Evolutionary conservation across 768 basidiomycete species (phyloP), one percentile per base, ranked within the genome.

Genomic region (Leccinum barrowsii): DNA sequence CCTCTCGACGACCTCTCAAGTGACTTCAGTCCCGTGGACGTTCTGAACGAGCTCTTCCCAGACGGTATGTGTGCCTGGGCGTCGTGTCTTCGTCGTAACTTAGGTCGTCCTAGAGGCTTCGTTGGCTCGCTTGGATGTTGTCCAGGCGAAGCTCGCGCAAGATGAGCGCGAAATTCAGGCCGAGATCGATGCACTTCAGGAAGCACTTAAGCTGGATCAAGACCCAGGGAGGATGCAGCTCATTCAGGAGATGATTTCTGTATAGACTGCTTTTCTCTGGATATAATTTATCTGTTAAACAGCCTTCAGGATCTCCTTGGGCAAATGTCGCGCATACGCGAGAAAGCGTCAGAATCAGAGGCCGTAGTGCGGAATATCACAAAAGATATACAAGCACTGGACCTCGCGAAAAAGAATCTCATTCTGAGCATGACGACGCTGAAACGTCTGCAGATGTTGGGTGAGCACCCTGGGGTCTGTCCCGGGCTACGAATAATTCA

Each of bases 271-370:
- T 21, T 47, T 55, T 17, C 3, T 60, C 34, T 21, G 28, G 51
- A 40, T 13, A 47, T 11, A 11, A 21, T 13, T 42, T 32, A 58
- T 50, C 19, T 54, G 11, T 60, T 42, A 68, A 56, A 55, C 42
- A 26, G 50, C 30, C 22, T 6, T 56, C 67, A 98, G 95, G 94
- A 97, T 68, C 80, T 98, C 15, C 81, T 98, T 50, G 87, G 89
- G 26, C 96, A 98, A 76, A 96, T 98, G 85, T 94, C 90, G 37
- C 89, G 90, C 56, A 97, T 98, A 63, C 84, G 94, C 47, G 94
- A 98, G 74, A 98, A 98, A 70, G 94, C 96, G 0, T 91, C 93
- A 1, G 97, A 99, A 70, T 94, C 93, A 3, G 97, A 98, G 67
- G 94, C 94, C 2, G 92, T 98, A 50, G 97, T 98, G 24, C 82